Evolutionary conservation across 768 basidiomycete genomes (phyloP).

Genomic region (Coprinellus micaceus): DNA sequence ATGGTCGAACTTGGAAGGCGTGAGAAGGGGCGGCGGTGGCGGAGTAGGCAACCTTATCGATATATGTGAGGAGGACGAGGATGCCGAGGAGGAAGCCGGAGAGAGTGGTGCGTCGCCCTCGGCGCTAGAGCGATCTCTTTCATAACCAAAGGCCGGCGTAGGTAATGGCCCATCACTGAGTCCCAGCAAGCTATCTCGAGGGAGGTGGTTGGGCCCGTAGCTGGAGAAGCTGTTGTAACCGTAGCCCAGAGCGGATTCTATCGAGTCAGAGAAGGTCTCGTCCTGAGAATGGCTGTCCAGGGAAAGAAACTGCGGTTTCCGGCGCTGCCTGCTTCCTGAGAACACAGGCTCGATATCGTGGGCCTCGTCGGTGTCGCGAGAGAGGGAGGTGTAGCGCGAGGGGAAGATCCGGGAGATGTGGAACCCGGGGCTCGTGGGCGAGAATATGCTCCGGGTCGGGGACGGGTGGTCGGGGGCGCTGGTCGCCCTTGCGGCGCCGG

Average conservation of each 20-base stretch:
- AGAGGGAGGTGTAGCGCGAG: conserved; percentile 30
- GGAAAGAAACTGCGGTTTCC: conserved; percentile 20
- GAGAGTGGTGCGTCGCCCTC: conserved; percentile 14
- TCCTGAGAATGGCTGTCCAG: conserved; percentile 12
- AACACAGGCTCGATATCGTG: conserved; percentile 1
- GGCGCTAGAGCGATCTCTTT: conserved; percentile 7
- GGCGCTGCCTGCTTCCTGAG: conserved; percentile 4
- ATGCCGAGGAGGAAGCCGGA: conserved; percentile 23
- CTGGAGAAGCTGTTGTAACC: conserved; percentile 1
- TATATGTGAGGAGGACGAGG: conserved; percentile 14
- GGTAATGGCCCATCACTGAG: conserved; percentile 6
- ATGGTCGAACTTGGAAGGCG: not conserved
- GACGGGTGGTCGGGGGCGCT: conserved; percentile 10
- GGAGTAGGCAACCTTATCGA: conserved; percentile 23
- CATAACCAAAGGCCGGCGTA: conserved; percentile 4
- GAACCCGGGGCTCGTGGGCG: conserved; percentile 11
- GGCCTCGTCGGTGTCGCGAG: conserved; percentile 5
- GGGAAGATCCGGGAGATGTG: conserved; percentile 37
- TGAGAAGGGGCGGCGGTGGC: conserved; percentile 18
- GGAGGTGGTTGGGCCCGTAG: not conserved
- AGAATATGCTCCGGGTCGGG: conserved; percentile 7
- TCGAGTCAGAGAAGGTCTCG: conserved; percentile 10
- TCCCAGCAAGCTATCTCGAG: conserved; percentile 2
- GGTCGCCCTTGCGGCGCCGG: conserved; percentile 22
- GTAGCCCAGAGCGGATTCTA: not conserved